Evolutionary conservation across 495 filamentous ascomycete species (phyloP).

Genomic region (Astrocystis sublimbata): DNA sequence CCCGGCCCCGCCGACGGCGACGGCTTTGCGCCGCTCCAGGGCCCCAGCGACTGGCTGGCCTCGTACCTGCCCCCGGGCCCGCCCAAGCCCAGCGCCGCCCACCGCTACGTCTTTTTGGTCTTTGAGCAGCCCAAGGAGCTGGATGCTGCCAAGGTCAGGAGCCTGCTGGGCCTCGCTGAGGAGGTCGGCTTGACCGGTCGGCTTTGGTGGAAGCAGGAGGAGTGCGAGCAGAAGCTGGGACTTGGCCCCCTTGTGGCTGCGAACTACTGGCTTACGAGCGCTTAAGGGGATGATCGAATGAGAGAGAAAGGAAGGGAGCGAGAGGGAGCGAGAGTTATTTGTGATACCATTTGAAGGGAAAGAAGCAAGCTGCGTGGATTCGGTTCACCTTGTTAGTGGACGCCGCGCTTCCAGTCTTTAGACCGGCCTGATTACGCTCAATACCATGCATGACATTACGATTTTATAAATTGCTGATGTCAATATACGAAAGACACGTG

Average conservation of each 20-base stretch:
- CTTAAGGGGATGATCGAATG: conserved; percentile 1
- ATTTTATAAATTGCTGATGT: background rate
- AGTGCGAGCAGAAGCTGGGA: conserved; percentile 47
- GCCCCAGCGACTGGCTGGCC: conserved; percentile 30
- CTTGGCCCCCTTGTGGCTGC: conserved; percentile 52
- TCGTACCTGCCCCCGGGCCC: conserved; percentile 55
- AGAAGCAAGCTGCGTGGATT: background rate
- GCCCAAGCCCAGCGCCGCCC: conserved; percentile 51
- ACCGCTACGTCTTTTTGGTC: conserved; percentile 59
- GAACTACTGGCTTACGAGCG: conserved; percentile 50
- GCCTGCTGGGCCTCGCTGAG: conserved; percentile 39
- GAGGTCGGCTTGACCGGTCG: conserved; percentile 42
- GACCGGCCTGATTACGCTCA: background rate
- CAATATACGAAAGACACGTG: background rate
- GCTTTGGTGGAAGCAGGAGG: conserved; percentile 55
- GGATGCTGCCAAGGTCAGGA: conserved; percentile 44
- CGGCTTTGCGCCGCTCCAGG: conserved; percentile 25
- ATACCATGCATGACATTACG: background rate
- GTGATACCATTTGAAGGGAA: background rate
- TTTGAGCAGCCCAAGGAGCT: conserved; percentile 58
- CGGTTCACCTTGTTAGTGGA: background rate
- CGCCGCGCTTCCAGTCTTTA: background rate
- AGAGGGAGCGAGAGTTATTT: background rate
- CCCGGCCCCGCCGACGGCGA: conserved; percentile 14
- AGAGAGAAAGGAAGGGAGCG: no score